phyloP scores from a whole-genome alignment of 495 filamentous ascomycete genomes.

The Penicillium arizonense region DNA sequence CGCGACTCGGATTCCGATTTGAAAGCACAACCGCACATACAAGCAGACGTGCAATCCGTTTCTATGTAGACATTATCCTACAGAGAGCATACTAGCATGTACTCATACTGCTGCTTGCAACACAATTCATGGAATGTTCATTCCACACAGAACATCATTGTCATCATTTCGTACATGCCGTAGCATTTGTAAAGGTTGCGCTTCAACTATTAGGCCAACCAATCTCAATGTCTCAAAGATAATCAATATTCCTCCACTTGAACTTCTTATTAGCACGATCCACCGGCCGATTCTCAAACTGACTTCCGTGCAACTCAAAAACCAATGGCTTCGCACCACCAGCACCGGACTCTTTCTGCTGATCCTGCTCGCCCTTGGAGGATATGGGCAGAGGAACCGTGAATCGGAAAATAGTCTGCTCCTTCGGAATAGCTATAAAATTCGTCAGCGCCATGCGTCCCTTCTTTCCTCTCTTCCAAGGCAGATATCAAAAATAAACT shows the following conservation, averaged over 20 bases:
- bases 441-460: neutral
- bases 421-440: slow-evolving; percentile 74
- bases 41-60: too few relatives aligned
- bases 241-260: slow-evolving; percentile 68
- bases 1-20: too few relatives aligned
- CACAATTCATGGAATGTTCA: too few relatives aligned
- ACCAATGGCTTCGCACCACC: slow-evolving; percentile 47
- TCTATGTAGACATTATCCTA: too few relatives aligned
- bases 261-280: slow-evolving; percentile 91
- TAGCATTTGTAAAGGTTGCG: too few relatives aligned
- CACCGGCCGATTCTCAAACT: slow-evolving; percentile 77
- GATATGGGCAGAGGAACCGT: slow-evolving; percentile 53
- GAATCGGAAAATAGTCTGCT: slow-evolving; percentile 82
- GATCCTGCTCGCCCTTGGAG: slow-evolving; percentile 9
- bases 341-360: neutral
- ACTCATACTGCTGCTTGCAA: too few relatives aligned
- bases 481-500: slow-evolving; percentile 17
- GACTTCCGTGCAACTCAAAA: slow-evolving; percentile 86
- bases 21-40: too few relatives aligned
- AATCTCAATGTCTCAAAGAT: slow-evolving; percentile 49
- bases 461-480: neutral
- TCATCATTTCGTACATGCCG: too few relatives aligned
- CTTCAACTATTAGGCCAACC: neutral
- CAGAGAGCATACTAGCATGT: too few relatives aligned
- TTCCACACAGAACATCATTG: too few relatives aligned